phyloP scores from a whole-genome alignment of 2,329 filamentous ascomycete genomes.

The Aureobasidium namibiae region DNA sequence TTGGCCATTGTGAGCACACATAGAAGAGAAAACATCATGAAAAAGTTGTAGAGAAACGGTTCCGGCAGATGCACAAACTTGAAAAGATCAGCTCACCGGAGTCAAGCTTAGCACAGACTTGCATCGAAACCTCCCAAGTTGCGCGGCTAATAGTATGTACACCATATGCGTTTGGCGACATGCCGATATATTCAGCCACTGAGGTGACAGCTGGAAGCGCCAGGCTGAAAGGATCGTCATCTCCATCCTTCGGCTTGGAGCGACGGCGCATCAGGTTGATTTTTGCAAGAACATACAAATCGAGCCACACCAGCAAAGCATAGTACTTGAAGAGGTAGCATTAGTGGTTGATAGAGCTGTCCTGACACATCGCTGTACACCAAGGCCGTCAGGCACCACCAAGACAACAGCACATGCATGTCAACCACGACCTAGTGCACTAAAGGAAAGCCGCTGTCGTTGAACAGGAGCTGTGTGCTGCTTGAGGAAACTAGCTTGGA shows the following conservation, averaged over 20 bases:
- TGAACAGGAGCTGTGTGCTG: background rate
- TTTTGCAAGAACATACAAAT: background rate
- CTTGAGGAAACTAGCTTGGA: background rate
- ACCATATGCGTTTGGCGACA: constrained; percentile 3
- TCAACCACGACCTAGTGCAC: no score
- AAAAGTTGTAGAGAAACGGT: background rate
- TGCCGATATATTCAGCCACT: background rate
- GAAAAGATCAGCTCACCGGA: background rate
- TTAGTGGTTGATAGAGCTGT: background rate
- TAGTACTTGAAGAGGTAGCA: background rate
- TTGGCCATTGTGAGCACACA: background rate
- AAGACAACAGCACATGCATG: background rate
- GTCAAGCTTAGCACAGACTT: background rate
- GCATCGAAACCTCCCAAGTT: background rate
- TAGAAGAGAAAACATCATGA: background rate
- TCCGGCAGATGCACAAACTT: background rate
- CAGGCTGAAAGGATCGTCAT: background rate
- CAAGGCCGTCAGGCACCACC: no score
- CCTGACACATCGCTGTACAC: background rate
- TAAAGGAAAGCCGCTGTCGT: no score
- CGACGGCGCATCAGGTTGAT: background rate
- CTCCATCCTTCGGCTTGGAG: background rate
- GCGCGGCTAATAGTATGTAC: constrained; percentile 5
- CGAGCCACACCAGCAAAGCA: background rate
- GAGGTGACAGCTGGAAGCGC: background rate